Base-by-base conservation (phyloP, 371 early-diverging fungal genomes). In the Fennellomyces sp. region DNA sequence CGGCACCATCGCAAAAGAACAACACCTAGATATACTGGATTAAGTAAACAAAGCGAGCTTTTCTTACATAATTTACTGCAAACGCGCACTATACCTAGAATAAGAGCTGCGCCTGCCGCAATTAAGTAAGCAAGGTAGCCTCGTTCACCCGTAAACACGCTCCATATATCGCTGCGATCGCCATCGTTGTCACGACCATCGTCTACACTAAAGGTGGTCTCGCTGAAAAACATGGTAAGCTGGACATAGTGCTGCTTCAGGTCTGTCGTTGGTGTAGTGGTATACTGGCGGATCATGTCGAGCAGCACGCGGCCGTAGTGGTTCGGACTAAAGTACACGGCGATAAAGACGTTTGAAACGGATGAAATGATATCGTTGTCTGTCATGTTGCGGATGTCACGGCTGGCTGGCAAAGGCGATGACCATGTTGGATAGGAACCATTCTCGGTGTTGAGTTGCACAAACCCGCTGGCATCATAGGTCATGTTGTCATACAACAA, bases 1-100 rank as follows among this genome's bases (percentile, higher is more conserved):
- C 68, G 64, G 68, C 75, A 80, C 80, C 80, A 80, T 26, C 80
- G 58, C 6, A 76, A 45, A 15, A 80, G 41, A 15, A 80, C 60
- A 6, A 74, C 53, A 45, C 64, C 76, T 76, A 38, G 19, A 50
- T n/a, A n/a, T n/a, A 53, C 26, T 33, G 19, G 27, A 47, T 35
- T n/a, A n/a, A n/a, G n/a, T n/a, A n/a, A n/a, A n/a, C n/a, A n/a
- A n/a, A n/a, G n/a, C n/a, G n/a, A n/a, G n/a, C n/a, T n/a, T n/a
- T n/a, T 7, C 21, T 13, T 11, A 15, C n/a, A 48, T 17, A 11
- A 6, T 36, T 12, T n/a, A 29, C 10, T 3, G 25, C 49, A 21
- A 47, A 10, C 11, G n/a, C n/a, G n/a, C n/a, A n/a, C 3, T 23
- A 60, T 76, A 75, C 80, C 73, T 25, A 80, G 61, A 17, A 76